Evolutionary conservation across 73 alveolate species (phyloP), one percentile per base, ranked within the genome.

Genomic region (Halteria grandinella): DNA sequence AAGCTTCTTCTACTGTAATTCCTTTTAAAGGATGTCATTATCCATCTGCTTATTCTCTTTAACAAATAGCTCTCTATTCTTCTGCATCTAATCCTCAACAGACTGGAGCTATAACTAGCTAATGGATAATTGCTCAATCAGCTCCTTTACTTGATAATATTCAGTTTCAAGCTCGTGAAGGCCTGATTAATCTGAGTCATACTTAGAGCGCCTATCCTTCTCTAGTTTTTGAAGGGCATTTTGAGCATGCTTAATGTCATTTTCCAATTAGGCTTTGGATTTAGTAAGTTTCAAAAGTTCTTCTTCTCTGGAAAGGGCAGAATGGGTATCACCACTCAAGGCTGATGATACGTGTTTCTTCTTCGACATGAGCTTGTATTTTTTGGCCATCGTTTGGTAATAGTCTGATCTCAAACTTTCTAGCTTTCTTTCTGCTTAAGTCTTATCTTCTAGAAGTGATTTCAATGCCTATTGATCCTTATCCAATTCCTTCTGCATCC

Each of bases 391-490:
- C 29, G 47, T 45, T 10, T 66, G 49, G 23, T 4, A 17, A 47
- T 36, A 66, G 25, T 66, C 80, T 27, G 47, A 25, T 27, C 47
- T 45, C 15, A 44, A 27, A 3, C 23, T 12, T 40, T 41, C 15
- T 23, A 18, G 40, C 12, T 66, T 1, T 59, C 59, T 37, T 44
- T 75, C 72, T 47, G 59, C 21, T 25, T 73, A 55, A 44, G 75
- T 63, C 59, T 82, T 29, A 45, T 82, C 14, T 44, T 48, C 32
- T 57, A 72, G 11, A 63, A 73, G 17, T 60, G 11, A 7, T 60
- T 80, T 27, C 45, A 70, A 4, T 43, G 59, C 7, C 62, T 72
- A 28, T 43, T 66, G 37, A 40, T 78, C 49, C 70, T 80, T 32
- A 58, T 57, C 40, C 70, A 78, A 21, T 53, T 29, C 31, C 64